These are phyloP conservation scores for Podila clonocystis DNA, from an alignment of 192 early-diverging fungal species.

Conservation along the genomic window DNA sequence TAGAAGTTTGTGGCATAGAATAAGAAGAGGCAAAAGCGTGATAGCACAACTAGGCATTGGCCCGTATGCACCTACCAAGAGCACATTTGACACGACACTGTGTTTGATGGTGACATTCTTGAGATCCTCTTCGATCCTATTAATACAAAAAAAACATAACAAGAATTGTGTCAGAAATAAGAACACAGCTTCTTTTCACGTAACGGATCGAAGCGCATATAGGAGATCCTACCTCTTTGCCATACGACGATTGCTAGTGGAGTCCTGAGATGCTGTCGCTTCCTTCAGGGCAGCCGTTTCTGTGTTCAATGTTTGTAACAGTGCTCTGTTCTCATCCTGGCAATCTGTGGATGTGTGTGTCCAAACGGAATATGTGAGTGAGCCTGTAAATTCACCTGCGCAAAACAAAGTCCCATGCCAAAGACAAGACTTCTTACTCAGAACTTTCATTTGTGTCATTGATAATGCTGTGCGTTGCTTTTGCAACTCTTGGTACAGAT, in stretches of 20 bases:
- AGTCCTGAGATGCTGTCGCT: slow-evolving; percentile 2
- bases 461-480: slow-evolving; percentile 11
- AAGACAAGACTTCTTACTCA: slow-evolving; percentile 15
- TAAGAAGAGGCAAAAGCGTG: not conserved
- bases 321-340: slow-evolving; percentile 34
- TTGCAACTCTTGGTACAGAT: slow-evolving; percentile 26
- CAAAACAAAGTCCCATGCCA: not conserved
- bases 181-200: too few relatives aligned
- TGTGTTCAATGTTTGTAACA: slow-evolving; percentile 4
- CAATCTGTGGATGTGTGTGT: slow-evolving; percentile 10
- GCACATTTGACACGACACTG: slow-evolving; percentile 38
- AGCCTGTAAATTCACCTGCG: not conserved
- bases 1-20: not conserved
- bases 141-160: not conserved
- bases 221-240: not conserved
- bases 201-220: not conserved
- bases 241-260: slow-evolving; percentile 9
- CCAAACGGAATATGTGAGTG: not conserved
- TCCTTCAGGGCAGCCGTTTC: slow-evolving; percentile 23
- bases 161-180: not conserved
- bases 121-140: slow-evolving; percentile 38
- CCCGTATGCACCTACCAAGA: slow-evolving; percentile 19
- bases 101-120: slow-evolving; percentile 34
- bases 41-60: not conserved
- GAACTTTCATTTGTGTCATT: slow-evolving; percentile 2